These are phyloP conservation scores for Melanopsichium pennsylvanicum DNA, from an alignment of 1,284 basidiomycete species.

Conservation along the genomic window DNA sequence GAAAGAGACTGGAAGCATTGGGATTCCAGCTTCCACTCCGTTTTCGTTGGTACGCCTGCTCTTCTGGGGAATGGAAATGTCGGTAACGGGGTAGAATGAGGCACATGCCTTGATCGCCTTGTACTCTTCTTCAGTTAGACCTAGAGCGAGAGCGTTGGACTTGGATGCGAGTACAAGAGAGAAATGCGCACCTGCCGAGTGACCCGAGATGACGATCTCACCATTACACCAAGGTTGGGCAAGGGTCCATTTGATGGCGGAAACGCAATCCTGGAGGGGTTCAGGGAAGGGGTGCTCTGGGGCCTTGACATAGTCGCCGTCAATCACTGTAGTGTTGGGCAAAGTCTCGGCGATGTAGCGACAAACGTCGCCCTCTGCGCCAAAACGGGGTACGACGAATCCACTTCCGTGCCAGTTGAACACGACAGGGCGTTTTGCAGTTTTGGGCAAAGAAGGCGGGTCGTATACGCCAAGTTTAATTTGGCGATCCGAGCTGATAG, in stretches of 20 bases:
- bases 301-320: slow-evolving; percentile 39
- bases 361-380: slow-evolving; percentile 25
- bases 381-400: slow-evolving; percentile 24
- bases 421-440: slow-evolving; percentile 20
- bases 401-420: slow-evolving; percentile 43
- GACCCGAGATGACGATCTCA: slow-evolving; percentile 23
- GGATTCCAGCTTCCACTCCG: slow-evolving; percentile 13
- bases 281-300: slow-evolving; percentile 39
- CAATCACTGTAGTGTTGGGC: slow-evolving; percentile 17
- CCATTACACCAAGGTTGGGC: slow-evolving; percentile 36
- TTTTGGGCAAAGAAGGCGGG: neutral
- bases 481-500: slow-evolving; percentile 9
- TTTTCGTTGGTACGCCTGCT: slow-evolving; percentile 33
- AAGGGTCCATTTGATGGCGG: slow-evolving; percentile 26
- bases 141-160: slow-evolving; percentile 12
- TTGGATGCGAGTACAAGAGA: slow-evolving; percentile 13
- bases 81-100: slow-evolving; percentile 29
- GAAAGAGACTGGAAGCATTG: slow-evolving; percentile 20
- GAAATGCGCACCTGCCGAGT: slow-evolving; percentile 32
- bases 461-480: slow-evolving; percentile 29
- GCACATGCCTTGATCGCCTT: slow-evolving; percentile 27
- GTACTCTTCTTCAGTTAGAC: slow-evolving; percentile 22
- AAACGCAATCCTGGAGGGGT: slow-evolving; percentile 20
- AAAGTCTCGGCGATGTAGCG: slow-evolving; percentile 28
- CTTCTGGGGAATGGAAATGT: slow-evolving; percentile 17